These are phyloP conservation scores for Saccharomyces hybrid DNA, from an alignment of 1,139 yeast genomes.

Conservation along the genomic window DNA sequence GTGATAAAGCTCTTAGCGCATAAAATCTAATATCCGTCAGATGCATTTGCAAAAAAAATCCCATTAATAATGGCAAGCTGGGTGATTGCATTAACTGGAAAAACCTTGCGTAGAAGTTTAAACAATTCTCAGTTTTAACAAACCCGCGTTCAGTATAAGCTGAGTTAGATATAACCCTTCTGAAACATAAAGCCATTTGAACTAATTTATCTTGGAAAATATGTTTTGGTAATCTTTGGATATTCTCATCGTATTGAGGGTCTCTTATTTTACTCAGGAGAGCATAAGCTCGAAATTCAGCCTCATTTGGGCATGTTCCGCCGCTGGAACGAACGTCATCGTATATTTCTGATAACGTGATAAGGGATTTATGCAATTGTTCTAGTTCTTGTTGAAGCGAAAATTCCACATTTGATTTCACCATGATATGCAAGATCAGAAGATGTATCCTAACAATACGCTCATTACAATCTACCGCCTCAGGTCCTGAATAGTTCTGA, in stretches of 20 bases:
- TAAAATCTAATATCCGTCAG: constrained; percentile 73
- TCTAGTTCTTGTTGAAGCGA: constrained; percentile 94
- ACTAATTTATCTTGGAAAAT: constrained; percentile 52
- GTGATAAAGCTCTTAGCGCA: constrained; percentile 62
- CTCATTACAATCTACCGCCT: constrained; percentile 90
- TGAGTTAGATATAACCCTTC: constrained; percentile 61
- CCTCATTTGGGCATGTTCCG: constrained; percentile 69
- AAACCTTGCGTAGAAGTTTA: constrained; percentile 57
- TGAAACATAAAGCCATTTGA: constrained; percentile 62
- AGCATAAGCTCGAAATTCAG: constrained; percentile 89
- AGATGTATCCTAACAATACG: constrained; percentile 85
- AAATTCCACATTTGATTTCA: constrained; percentile 65
- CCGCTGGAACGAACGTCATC: constrained; percentile 70
- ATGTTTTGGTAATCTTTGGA: constrained; percentile 58
- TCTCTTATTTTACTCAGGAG: constrained; percentile 74
- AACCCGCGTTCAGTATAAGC: constrained; percentile 53
- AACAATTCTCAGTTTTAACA: constrained; percentile 50
- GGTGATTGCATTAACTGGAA: constrained; percentile 49
- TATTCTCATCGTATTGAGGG: constrained; percentile 72
- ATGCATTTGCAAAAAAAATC: constrained; percentile 74
- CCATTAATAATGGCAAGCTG: constrained; percentile 59
- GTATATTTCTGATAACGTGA: constrained; percentile 83
- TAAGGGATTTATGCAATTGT: constrained; percentile 86
- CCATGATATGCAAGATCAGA: constrained; percentile 78
- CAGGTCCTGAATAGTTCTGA: constrained; percentile 90